Base-by-base conservation (phyloP, 768 basidiomycete genomes). In the Heimioporus sp. region DNA sequence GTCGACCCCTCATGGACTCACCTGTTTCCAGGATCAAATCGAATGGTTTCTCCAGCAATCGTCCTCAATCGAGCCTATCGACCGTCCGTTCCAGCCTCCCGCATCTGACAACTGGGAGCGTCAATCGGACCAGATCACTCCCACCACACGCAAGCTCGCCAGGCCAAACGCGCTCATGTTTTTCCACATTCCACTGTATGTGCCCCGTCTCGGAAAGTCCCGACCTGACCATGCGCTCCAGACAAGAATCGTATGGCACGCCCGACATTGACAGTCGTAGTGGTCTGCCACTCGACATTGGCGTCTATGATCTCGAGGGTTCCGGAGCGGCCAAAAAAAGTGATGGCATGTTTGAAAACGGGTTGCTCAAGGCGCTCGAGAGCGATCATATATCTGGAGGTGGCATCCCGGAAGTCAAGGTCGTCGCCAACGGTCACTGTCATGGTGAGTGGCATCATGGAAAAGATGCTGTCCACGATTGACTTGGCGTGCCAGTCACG, bases 81-180 rank as follows among this genome's bases (percentile, higher is more conserved):
- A 89, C 58, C 82, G 93, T 2, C 94, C 94, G 0, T 96, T 93
- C 71, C 76, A 67, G 0, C 93, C 92, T 1, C 91, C 92, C 64
- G 81, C 80, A 6, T 78, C 73, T 47, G 92, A 93, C 6, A 69
- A 76, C 45, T 65, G 82, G 43, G 92, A 88, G 89, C 79, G 88
- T 19, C 80, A 87, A 57, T 67, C 68, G 13, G 81, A 77, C 35
- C 87, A 87, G 67, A 62, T 85, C 43, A 73, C 79, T 0, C 84
- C 88, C 0, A 65, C 75, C 44, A 68, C 70, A 20, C 70, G 72
- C 60, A 76, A 75, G 49, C 75, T 94, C 3, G 91, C 90, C 5
- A 98, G 97, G 68, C 96, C 96, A 2, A 98, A 98, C 62, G 96
- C 92, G 0, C 68, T 98, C 59, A 90, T 92, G 88, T 97, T 96